Evolutionary conservation across 2,329 filamentous ascomycete species (phyloP).

Genomic region (Trichoderma asperellum): DNA sequence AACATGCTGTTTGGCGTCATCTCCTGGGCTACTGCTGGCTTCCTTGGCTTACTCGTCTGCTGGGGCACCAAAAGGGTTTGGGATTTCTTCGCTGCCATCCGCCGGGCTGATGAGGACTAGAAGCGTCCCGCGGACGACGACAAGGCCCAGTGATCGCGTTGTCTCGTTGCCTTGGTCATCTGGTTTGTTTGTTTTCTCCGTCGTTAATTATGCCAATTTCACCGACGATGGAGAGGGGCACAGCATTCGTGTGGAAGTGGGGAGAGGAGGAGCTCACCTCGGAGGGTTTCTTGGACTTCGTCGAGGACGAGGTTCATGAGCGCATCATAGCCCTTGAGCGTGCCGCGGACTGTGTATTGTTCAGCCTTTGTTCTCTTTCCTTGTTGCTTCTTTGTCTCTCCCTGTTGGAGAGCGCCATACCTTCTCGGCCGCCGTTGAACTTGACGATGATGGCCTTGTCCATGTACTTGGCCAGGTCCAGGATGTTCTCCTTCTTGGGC

Average conservation of each 20-base stretch:
- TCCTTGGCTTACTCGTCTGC: slow-evolving; percentile 60
- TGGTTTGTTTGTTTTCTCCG: slow-evolving; percentile 42
- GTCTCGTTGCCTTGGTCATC: slow-evolving; percentile 92
- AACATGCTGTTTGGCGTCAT: too few relatives aligned
- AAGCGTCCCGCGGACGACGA: slow-evolving; percentile 89
- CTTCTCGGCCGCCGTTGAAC: slow-evolving; percentile 92
- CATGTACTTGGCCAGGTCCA: slow-evolving; percentile 94
- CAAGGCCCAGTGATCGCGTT: slow-evolving; percentile 77
- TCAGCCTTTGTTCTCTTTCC: background rate
- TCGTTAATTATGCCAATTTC: background rate
- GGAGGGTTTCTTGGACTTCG: slow-evolving; percentile 86
- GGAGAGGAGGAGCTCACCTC: slow-evolving; percentile 58
- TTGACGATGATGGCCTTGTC: slow-evolving; percentile 95
- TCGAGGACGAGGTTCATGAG: slow-evolving; percentile 98
- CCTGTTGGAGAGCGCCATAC: slow-evolving; percentile 47
- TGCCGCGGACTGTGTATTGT: slow-evolving; percentile 70
- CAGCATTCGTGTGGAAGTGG: slow-evolving; percentile 17
- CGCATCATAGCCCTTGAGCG: slow-evolving; percentile 92
- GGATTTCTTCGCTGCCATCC: slow-evolving; percentile 93
- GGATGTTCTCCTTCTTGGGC: slow-evolving; percentile 98
- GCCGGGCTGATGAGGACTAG: slow-evolving; percentile 90
- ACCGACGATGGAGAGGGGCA: background rate
- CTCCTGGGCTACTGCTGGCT: too few relatives aligned
- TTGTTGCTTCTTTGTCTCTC: slow-evolving; percentile 34
- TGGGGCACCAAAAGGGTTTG: slow-evolving; percentile 84